Conservation (phyloP, 164 flowering plant genomes). For the Macadamia integrifolia region DNA sequence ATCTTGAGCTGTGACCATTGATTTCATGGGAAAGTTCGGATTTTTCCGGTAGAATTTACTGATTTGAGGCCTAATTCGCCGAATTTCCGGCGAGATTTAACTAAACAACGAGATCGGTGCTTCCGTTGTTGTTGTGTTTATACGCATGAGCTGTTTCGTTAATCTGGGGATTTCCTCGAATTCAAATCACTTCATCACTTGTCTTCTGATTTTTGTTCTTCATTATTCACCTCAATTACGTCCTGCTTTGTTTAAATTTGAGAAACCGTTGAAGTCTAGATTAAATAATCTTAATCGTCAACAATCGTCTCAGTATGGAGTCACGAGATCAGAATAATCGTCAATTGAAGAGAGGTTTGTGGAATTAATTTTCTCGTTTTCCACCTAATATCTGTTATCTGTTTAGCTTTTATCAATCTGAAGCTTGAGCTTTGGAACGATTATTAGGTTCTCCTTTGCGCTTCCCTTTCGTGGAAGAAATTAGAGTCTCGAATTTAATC, state of each 20-base stretch:
- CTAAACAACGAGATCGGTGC: not conserved
- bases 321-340: constrained; percentile 23
- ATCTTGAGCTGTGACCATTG: not conserved
- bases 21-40: constrained; percentile 3
- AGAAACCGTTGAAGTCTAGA: constrained; percentile 13
- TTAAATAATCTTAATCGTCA: constrained; percentile 7
- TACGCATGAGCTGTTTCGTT: constrained; percentile 77
- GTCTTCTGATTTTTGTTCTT: constrained; percentile 51
- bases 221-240: constrained; percentile 61
- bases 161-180: constrained; percentile 47
- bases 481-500: not conserved
- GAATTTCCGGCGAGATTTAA: not conserved
- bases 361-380: not conserved
- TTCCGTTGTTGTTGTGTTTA: constrained; percentile 2
- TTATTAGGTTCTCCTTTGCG: not conserved
- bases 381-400: not conserved
- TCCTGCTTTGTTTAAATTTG: constrained; percentile 15
- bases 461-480: not conserved
- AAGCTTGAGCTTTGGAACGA: not conserved
- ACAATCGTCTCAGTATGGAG: constrained; percentile 19
- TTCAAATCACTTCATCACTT: constrained; percentile 57
- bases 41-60: not conserved
- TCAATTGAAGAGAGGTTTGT: constrained; percentile 25
- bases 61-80: not conserved
- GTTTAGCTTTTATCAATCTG: not conserved